Evolutionary conservation across 495 filamentous ascomycete species (phyloP), one percentile per base, ranked within the genome.

Genomic region (Annulohypoxylon maeteangense): DNA sequence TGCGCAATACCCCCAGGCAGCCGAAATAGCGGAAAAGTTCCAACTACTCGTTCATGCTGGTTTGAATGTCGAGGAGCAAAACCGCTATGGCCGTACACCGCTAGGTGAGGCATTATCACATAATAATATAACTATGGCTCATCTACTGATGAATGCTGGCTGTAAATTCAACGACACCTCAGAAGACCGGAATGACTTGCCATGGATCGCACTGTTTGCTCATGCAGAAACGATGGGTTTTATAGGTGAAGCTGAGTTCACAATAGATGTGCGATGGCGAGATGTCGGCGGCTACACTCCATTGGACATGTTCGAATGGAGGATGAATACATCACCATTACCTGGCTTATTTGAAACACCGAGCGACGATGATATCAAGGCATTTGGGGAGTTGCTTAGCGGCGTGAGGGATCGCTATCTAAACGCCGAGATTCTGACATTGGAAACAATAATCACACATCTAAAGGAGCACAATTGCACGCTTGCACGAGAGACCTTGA

Each of bases 361-460:
- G 38, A n/a, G 18, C 1, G 20, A 56, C 7, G 34, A 57, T 10
- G 67, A 65, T n/a, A 31, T 55, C 38, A 20, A 65, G n/a, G 47
- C 62, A 29, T 65, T 70, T 25, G 10, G 10, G 29, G 32, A 40
- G 23, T 32, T 65, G 11, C 61, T 70, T 8, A 6, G 25, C 5
- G 38, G 40, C 7, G 12, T 48, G 4, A 65, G 67, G 38, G 61
- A 70, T 18, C 54, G 67, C 27, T 70, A 70, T 47, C 55, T 70
- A 12, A 56, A 8, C 45, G 7, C 61, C 36, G 67, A 70, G 47
- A 70, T 65, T 7, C 45, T 56, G 31, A 61, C 27, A 6, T 32
- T 70, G 12, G 22, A 65, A 59, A 40, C 22, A 23, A 40, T 65
- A 27, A 40, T 70, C 45, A 1, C 6, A 12, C 38, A 70, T 56